These are phyloP conservation scores for Ramaria rubella DNA, from an alignment of 768 basidiomycete species.

Conservation along the genomic window DNA sequence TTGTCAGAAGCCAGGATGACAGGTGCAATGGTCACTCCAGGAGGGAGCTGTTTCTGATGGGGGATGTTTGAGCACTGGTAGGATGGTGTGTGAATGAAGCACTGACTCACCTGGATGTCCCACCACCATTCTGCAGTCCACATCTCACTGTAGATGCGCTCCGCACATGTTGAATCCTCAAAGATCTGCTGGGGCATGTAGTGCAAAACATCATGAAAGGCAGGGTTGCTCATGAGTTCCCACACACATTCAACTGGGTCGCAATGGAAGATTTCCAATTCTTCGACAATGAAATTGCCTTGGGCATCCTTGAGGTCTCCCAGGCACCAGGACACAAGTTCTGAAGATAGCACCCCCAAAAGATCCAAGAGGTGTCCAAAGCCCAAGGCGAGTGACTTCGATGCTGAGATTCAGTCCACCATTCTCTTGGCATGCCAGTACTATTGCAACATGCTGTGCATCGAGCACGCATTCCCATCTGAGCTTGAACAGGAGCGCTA, in stretches of 20 bases:
- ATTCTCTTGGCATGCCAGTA: too few species aligned
- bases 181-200: conserved; percentile 28
- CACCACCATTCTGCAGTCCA: conserved; percentile 1
- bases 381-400: too few species aligned
- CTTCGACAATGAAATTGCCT: not conserved
- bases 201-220: conserved; percentile 21
- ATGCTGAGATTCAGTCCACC: too few species aligned
- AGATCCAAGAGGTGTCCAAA: too few species aligned
- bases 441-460: too few species aligned
- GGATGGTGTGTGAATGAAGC: not conserved
- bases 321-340: too few species aligned
- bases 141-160: not conserved
- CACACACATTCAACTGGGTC: conserved; percentile 24
- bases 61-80: not conserved
- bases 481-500: too few species aligned
- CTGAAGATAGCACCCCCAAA: too few species aligned
- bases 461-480: too few species aligned
- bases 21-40: conserved; percentile 4
- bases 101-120: conserved; percentile 25
- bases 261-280: conserved; percentile 20
- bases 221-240: conserved; percentile 24
- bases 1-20: conserved; percentile 11
- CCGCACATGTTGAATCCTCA: not conserved
- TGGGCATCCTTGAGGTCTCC: not conserved
- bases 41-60: conserved; percentile 17